Base-by-base conservation (phyloP, 441 rosid species). In the Cnidoscolus chayamansa region DNA sequence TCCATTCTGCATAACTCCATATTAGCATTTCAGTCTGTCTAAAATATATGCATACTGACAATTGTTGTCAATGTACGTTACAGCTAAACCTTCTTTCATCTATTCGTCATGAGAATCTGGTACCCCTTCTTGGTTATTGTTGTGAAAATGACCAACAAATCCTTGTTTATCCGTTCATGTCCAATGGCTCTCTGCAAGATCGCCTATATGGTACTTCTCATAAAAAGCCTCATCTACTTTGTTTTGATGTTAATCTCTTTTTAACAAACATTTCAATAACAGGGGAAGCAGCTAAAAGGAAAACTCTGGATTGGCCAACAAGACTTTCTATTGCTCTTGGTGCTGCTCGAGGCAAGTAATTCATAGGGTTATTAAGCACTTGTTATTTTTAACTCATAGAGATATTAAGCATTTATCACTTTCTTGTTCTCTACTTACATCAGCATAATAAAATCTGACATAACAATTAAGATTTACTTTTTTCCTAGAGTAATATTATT, bases 171-270 rank as follows among this genome's bases (percentile, higher is more conserved):
- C 89, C 89, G 68, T 88, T 87, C 62, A 90, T 90, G 93, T 88
- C 91, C 67, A 90, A 90, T 78, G 96, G 96, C 74, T 88, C 96
- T 72, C 83, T 87, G 56, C 93, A 87, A 79, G 96, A 87, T 75
- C 91, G 93, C 61, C 91, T 90, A 72, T 86, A 88, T 25, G 93
- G 96, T 90, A 88, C 54, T 53, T 72, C 56, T 62, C 69, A 30
- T 70, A 7, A 7, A 59, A 64, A 73, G 4, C 55, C 61, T 43
- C 7, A 63, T 15, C 10, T 51, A 47, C 53, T 61, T 40, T 74
- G 57, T 57, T 43, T 16, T 69, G 40, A 19, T 32, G 16, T 47
- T 67, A 55, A 37, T 62, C 30, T 70, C 57, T 70, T 59, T 20
- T 40, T 70, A 73, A 76, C 57, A 60, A 56, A 31, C 58, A 62